Evolutionary conservation across 495 filamentous ascomycete species (phyloP).

Genomic region (Penicillium cosmopolitanum): DNA sequence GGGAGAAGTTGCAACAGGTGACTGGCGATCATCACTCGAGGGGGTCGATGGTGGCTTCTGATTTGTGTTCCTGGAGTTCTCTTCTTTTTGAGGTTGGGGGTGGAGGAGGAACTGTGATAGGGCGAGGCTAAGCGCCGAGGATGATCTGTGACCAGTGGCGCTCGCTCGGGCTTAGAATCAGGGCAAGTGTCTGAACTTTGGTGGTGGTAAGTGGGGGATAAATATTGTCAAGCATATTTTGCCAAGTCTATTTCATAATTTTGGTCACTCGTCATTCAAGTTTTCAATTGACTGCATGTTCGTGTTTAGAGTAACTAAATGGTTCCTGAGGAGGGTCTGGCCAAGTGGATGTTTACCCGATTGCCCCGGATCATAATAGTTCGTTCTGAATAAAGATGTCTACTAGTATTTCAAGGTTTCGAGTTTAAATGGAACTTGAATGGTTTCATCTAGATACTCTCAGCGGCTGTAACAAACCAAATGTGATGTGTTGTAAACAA

Average conservation of each 20-base stretch:
- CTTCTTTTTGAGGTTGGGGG: background rate
- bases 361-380: background rate
- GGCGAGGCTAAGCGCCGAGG: conserved; percentile 26
- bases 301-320: background rate
- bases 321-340: conserved; percentile 9
- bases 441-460: no score
- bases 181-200: no score
- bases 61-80: conserved; percentile 10
- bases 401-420: no score
- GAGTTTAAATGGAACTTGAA: no score
- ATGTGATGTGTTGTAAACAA: no score
- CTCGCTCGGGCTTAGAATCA: conserved; percentile 6
- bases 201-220: no score
- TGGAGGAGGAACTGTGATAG: conserved; percentile 22
- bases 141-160: conserved; percentile 13
- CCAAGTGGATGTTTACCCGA: background rate
- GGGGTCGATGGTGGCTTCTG: background rate
- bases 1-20: background rate
- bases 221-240: no score
- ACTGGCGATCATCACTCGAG: conserved; percentile 1
- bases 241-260: no score
- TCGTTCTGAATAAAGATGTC: background rate
- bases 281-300: background rate
- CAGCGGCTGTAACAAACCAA: no score
- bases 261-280: background rate